Percentiles rank a stretch among this genome's conserved stretches.
Conservation (phyloP, 2,329 filamentous ascomycete genomes). For the Diaporthe citriasiana region DNA sequence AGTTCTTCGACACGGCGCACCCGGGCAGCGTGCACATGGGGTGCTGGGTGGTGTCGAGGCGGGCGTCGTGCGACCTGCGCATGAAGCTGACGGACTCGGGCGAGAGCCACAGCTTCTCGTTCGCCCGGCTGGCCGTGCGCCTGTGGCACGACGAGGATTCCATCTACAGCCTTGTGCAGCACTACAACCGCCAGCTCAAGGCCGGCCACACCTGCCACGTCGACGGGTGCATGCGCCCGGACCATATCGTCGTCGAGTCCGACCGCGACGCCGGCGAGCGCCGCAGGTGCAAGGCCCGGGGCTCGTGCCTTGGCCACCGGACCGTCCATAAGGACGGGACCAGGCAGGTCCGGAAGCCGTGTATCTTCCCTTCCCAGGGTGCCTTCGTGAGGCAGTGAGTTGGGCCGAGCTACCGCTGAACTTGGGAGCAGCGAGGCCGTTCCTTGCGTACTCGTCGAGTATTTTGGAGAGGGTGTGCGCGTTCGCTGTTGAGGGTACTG, state of each 20-base stretch:
- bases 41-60: conserved; percentile 26
- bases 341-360: conserved; percentile 23
- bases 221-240: conserved; percentile 25
- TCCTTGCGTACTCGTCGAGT: too few relatives aligned
- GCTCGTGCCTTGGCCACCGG: conserved; percentile 9
- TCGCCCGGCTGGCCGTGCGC: conserved; percentile 20
- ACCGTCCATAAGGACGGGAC: conserved; percentile 30
- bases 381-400: background rate
- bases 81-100: conserved; percentile 24
- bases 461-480: too few relatives aligned
- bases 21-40: conserved; percentile 4
- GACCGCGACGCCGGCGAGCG: conserved; percentile 9
- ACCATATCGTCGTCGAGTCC: conserved; percentile 31
- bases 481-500: too few relatives aligned
- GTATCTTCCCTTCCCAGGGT: conserved; percentile 4
- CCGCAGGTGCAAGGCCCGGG: conserved; percentile 9
- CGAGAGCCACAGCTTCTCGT: conserved; percentile 18
- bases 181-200: conserved; percentile 18
- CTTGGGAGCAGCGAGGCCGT: background rate
- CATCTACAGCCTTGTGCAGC: conserved; percentile 26
- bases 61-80: conserved; percentile 5
- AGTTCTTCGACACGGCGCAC: conserved; percentile 28
- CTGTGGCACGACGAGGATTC: conserved; percentile 36
- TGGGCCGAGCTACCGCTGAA: background rate
- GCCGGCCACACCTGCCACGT: conserved; percentile 20